Percentiles rank a stretch among this genome's conserved stretches.
These are phyloP conservation scores for Ogataea minuta DNA, from an alignment of 805 yeast species.

Conservation along the genomic window DNA sequence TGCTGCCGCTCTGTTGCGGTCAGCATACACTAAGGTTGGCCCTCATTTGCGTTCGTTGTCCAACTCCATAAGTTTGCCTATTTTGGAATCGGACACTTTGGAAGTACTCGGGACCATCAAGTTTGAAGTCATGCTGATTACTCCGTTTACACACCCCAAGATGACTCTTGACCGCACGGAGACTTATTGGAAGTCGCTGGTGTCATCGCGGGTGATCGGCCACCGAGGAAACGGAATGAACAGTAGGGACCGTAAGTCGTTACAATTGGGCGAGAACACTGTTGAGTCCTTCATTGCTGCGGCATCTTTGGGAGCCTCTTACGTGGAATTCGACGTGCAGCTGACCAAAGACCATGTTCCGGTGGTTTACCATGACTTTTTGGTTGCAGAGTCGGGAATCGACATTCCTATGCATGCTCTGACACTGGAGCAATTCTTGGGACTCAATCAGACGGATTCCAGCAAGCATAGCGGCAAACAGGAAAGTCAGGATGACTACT, in stretches of 20 bases:
- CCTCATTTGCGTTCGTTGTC: slow-evolving; percentile 63
- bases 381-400: slow-evolving; percentile 92
- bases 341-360: slow-evolving; percentile 88
- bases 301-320: slow-evolving; percentile 92
- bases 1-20: slow-evolving; percentile 71
- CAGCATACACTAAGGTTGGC: slow-evolving; percentile 66
- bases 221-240: slow-evolving; percentile 96
- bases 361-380: slow-evolving; percentile 90
- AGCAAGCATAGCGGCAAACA: slow-evolving; percentile 14
- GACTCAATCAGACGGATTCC: slow-evolving; percentile 39
- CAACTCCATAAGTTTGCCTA: slow-evolving; percentile 67
- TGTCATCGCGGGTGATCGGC: slow-evolving; percentile 88
- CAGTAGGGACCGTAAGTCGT: slow-evolving; percentile 61
- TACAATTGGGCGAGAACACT: slow-evolving; percentile 94
- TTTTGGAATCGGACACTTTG: slow-evolving; percentile 66
- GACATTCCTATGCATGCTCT: slow-evolving; percentile 95
- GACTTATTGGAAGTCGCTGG: slow-evolving; percentile 88
- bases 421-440: slow-evolving; percentile 84
- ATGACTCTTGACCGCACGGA: slow-evolving; percentile 66
- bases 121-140: slow-evolving; percentile 71
- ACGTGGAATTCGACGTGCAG: slow-evolving; percentile 96
- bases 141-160: slow-evolving; percentile 68
- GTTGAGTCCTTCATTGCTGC: slow-evolving; percentile 95
- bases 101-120: slow-evolving; percentile 74
- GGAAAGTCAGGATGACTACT: slow-evolving; percentile 32